A percentile compares a stretch with the other conserved stretches of the same genome.
These are phyloP conservation scores for Leucocoprinus birnbaumii DNA, from an alignment of 768 basidiomycete genomes.

Conservation along the genomic window DNA sequence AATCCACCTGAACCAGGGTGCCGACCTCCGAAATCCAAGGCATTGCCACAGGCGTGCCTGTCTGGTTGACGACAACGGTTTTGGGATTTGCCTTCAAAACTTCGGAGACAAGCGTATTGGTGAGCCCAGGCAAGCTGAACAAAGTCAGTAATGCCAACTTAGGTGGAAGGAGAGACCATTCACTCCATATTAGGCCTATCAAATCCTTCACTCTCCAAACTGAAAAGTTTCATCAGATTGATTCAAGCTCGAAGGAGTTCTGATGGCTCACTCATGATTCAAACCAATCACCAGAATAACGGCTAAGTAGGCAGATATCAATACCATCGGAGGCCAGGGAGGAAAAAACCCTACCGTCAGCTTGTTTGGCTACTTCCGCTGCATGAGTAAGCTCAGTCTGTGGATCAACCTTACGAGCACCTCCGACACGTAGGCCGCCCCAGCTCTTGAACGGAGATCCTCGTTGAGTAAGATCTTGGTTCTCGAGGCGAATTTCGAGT, in stretches of 20 bases:
- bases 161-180: background rate
- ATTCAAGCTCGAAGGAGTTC: background rate
- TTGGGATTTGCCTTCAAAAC: slow-evolving; percentile 51
- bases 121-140: slow-evolving; percentile 43
- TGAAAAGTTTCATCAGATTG: slow-evolving; percentile 8
- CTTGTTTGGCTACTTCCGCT: slow-evolving; percentile 31
- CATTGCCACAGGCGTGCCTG: slow-evolving; percentile 51
- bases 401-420: slow-evolving; percentile 26
- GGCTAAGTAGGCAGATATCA: slow-evolving; percentile 25
- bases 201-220: slow-evolving; percentile 57
- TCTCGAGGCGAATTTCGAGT: slow-evolving; percentile 35
- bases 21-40: slow-evolving; percentile 45
- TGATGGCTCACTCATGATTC: slow-evolving; percentile 46
- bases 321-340: background rate
- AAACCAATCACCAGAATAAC: slow-evolving; percentile 50
- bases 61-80: slow-evolving; percentile 56
- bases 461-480: slow-evolving; percentile 28
- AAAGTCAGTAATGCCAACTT: background rate
- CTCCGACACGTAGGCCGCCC: slow-evolving; percentile 38
- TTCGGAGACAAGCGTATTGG: slow-evolving; percentile 46
- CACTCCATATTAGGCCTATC: slow-evolving; percentile 48
- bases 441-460: slow-evolving; percentile 34
- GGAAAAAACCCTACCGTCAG: slow-evolving; percentile 30
- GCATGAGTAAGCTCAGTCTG: slow-evolving; percentile 41
- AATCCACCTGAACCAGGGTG: slow-evolving; percentile 36